Evolutionary conservation across 2,329 filamentous ascomycete species (phyloP).

Genomic region (Claviceps quebecensis): DNA sequence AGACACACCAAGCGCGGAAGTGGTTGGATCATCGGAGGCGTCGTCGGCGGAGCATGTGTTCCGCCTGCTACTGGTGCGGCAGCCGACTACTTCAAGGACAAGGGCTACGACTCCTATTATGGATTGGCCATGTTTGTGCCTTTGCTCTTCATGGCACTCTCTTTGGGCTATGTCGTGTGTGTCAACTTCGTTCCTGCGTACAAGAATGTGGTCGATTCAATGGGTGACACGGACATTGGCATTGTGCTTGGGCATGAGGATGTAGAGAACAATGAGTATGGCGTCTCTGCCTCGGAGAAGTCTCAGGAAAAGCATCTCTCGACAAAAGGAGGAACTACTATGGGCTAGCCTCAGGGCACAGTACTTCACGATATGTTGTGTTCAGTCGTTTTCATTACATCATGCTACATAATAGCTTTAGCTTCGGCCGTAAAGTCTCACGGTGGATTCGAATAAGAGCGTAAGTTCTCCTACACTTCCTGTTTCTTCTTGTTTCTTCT

Average conservation of each 20-base stretch:
- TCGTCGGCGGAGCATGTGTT: slow-evolving; percentile 59
- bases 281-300: background rate
- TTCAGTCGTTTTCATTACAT: too few species aligned
- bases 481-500: too few species aligned
- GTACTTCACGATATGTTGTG: too few species aligned
- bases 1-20: slow-evolving; percentile 65
- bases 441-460: too few species aligned
- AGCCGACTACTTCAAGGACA: slow-evolving; percentile 37
- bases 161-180: slow-evolving; percentile 41
- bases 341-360: too few species aligned
- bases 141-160: slow-evolving; percentile 41
- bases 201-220: slow-evolving; percentile 45
- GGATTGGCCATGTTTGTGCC: slow-evolving; percentile 54
- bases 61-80: slow-evolving; percentile 58
- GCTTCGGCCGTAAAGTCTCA: too few species aligned
- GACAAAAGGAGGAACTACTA: background rate
- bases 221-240: slow-evolving; percentile 31
- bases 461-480: too few species aligned
- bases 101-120: slow-evolving; percentile 24
- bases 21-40: slow-evolving; percentile 54
- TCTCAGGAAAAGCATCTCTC: background rate
- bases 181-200: slow-evolving; percentile 57
- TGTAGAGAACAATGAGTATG: background rate
- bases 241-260: background rate
- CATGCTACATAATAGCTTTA: too few species aligned